A percentile compares a stretch with the other conserved stretches of the same genome.
phyloP scores from a whole-genome alignment of 2,329 filamentous ascomycete genomes.

The Teratosphaeria gauchensis region DNA sequence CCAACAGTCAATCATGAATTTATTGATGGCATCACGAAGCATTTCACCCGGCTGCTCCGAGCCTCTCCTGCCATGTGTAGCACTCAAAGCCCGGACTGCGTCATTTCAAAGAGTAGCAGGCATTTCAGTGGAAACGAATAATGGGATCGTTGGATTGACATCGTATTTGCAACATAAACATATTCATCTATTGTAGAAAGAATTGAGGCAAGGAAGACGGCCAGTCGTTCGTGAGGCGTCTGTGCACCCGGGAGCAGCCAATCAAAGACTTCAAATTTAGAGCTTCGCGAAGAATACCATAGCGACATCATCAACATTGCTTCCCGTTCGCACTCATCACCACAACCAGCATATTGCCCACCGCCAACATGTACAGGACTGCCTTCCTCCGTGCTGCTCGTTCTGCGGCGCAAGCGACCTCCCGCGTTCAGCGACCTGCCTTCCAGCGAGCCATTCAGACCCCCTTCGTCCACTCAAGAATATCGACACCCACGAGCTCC shows the following conservation, averaged over 20 bases:
- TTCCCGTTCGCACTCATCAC: slow-evolving; percentile 1
- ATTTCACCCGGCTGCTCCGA: no score
- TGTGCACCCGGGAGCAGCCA: background rate
- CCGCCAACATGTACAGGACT: slow-evolving; percentile 74
- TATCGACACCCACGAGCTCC: slow-evolving; percentile 52
- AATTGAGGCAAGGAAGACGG: no score
- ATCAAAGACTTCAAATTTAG: background rate
- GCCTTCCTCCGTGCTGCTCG: slow-evolving; percentile 70
- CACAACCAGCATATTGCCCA: slow-evolving; percentile 1
- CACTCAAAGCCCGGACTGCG: no score
- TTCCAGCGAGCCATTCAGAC: slow-evolving; percentile 49
- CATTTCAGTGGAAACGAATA: no score
- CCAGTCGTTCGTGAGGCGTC: background rate
- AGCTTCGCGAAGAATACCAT: background rate
- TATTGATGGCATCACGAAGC: no score
- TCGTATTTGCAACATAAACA: no score
- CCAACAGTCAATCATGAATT: no score
- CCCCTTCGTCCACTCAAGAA: slow-evolving; percentile 52
- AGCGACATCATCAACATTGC: background rate
- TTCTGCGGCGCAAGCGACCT: slow-evolving; percentile 32
- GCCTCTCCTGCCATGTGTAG: no score
- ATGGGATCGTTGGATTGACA: no score
- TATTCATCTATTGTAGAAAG: no score
- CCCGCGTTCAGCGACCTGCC: slow-evolving; percentile 36
- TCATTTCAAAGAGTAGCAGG: no score